These are phyloP conservation scores for Mycothermus thermophilus DNA, from an alignment of 495 filamentous ascomycete species.

Conservation along the genomic window DNA sequence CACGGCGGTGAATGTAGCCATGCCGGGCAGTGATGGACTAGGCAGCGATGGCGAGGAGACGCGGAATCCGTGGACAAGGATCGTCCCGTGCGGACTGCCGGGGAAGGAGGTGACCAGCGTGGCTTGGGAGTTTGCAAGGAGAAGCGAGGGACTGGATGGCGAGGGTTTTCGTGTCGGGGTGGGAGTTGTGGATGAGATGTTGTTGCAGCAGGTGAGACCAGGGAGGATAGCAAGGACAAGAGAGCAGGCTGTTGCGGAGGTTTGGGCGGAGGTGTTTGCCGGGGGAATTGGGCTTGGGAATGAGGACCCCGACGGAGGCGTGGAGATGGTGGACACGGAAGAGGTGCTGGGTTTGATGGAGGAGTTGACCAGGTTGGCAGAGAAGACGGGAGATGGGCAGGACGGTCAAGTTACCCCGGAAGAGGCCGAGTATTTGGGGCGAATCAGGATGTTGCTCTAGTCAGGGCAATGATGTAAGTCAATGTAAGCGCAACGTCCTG, in stretches of 20 bases:
- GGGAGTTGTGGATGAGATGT: not conserved
- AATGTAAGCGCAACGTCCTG: too few relatives aligned
- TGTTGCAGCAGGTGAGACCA: not conserved
- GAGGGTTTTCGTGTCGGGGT: too few relatives aligned
- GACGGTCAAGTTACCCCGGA: slow-evolving; percentile 5
- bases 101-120: slow-evolving; percentile 66
- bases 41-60: slow-evolving; percentile 2
- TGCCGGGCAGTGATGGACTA: slow-evolving; percentile 16
- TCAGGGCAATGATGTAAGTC: too few relatives aligned
- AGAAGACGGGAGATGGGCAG: not conserved
- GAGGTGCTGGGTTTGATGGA: slow-evolving; percentile 13
- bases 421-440: slow-evolving; percentile 10
- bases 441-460: not conserved
- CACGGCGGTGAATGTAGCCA: slow-evolving; percentile 67
- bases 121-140: slow-evolving; percentile 8
- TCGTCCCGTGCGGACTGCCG: slow-evolving; percentile 76
- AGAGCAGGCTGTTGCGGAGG: slow-evolving; percentile 4
- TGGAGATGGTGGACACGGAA: slow-evolving; percentile 7
- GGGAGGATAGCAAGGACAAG: not conserved
- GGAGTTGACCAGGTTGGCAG: slow-evolving; percentile 1
- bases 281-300: slow-evolving; percentile 11
- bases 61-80: slow-evolving; percentile 40
- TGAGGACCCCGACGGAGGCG: not conserved
- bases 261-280: slow-evolving; percentile 17
- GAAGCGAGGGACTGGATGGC: not conserved